phyloP scores from a whole-genome alignment of 305 asterid species.

The Salvia sclarea region DNA sequence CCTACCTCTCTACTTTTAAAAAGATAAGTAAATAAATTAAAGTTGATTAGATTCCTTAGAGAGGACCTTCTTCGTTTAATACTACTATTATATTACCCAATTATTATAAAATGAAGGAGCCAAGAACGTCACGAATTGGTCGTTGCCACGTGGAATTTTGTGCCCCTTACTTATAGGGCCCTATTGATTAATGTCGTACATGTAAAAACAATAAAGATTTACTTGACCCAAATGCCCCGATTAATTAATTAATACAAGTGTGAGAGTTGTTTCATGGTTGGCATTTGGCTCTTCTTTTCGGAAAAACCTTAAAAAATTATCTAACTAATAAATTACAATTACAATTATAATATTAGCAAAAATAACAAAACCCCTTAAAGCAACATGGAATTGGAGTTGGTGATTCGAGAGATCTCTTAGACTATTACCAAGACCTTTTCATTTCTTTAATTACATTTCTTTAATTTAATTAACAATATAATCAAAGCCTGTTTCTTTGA shows the following conservation, averaged over 20 bases:
- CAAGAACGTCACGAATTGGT: constrained; percentile 37
- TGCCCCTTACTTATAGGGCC: constrained; percentile 30
- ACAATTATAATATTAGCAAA: no score
- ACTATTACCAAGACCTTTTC: constrained; percentile 35
- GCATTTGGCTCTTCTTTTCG: constrained; percentile 51
- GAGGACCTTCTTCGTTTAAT: constrained; percentile 22
- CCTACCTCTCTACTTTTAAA: constrained; percentile 20
- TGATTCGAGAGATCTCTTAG: constrained; percentile 45
- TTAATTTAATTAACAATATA: no score
- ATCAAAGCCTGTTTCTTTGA: constrained; percentile 40
- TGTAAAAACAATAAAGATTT: constrained; percentile 16
- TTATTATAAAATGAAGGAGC: constrained; percentile 33
- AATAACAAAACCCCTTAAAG: constrained; percentile 39
- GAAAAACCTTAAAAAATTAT: constrained; percentile 27
- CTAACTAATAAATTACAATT: neutral
- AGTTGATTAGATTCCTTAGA: constrained; percentile 53
- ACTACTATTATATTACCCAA: constrained; percentile 18
- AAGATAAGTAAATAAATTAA: constrained; percentile 26
- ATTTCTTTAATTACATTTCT: constrained; percentile 33
- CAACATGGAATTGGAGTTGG: constrained; percentile 44
- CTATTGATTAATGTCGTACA: constrained; percentile 45
- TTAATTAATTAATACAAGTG: constrained; percentile 28
- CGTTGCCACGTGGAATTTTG: constrained; percentile 37
- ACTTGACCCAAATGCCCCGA: neutral
- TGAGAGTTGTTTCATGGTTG: constrained; percentile 54